Conservation (phyloP, 2,329 filamentous ascomycete genomes). For the Pestalotiopsis fici region DNA sequence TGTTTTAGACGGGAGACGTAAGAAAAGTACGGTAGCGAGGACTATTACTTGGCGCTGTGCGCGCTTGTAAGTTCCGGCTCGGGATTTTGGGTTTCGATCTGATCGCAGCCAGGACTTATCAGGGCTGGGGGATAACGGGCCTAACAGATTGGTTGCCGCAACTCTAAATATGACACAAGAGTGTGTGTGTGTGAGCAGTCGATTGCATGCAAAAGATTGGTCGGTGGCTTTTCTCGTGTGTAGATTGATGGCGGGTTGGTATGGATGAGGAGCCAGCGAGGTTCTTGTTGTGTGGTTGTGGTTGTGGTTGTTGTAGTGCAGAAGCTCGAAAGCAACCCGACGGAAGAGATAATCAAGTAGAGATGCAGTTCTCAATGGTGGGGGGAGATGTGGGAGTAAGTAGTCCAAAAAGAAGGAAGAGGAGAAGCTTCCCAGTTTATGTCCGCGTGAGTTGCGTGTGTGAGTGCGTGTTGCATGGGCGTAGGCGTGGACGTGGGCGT, state of each 20-base stretch:
- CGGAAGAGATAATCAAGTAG: background rate
- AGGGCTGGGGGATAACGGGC: background rate
- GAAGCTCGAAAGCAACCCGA: background rate
- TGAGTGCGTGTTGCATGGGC: background rate
- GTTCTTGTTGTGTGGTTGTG: background rate
- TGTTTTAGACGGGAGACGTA: background rate
- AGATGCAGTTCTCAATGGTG: background rate
- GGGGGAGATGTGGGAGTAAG: background rate
- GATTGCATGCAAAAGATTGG: background rate
- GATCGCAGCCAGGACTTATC: background rate
- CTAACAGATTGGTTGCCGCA: background rate
- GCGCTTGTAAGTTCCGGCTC: slow-evolving; percentile 1
- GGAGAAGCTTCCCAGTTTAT: background rate
- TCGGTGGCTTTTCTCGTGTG: background rate
- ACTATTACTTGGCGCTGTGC: slow-evolving; percentile 2
- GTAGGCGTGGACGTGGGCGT: background rate
- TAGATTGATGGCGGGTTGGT: background rate
- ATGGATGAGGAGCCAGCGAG: background rate
- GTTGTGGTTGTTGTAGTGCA: background rate
- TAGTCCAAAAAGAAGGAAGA: background rate
- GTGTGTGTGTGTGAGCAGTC: background rate
- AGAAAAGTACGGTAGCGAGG: background rate
- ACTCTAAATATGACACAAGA: background rate
- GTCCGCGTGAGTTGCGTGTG: background rate
- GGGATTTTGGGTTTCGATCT: slow-evolving; percentile 1